Evolutionary conservation across 1,139 yeast species (phyloP).

Genomic region (Yamadazyma jaroonii): DNA sequence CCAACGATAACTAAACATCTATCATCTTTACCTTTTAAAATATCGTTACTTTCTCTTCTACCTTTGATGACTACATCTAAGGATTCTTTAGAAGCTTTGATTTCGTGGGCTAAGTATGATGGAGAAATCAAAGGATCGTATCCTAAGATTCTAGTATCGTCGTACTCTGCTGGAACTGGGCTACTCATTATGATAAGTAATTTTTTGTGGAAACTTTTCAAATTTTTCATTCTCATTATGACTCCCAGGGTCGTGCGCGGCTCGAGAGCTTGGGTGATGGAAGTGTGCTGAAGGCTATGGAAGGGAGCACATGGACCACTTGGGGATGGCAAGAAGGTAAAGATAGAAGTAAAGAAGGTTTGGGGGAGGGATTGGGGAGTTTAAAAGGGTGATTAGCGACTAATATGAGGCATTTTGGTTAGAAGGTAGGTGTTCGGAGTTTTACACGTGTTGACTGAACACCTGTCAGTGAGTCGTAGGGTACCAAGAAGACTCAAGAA

Average conservation of each 20-base stretch:
- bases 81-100: slow-evolving; percentile 62
- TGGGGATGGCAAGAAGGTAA: background rate
- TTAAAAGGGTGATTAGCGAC: background rate
- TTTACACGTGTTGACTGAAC: no score
- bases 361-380: background rate
- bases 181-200: slow-evolving; percentile 24
- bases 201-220: background rate
- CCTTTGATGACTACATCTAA: slow-evolving; percentile 71
- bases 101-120: slow-evolving; percentile 75
- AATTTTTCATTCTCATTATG: slow-evolving; percentile 1
- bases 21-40: slow-evolving; percentile 74
- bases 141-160: slow-evolving; percentile 84
- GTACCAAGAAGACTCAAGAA: no score
- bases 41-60: slow-evolving; percentile 70
- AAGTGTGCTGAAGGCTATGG: background rate
- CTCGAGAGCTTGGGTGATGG: background rate
- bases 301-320: background rate
- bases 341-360: background rate
- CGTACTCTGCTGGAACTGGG: slow-evolving; percentile 70
- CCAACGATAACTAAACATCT: slow-evolving; percentile 83
- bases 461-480: no score
- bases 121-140: slow-evolving; percentile 93
- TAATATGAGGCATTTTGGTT: no score
- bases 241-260: slow-evolving; percentile 2
- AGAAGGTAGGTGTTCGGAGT: no score